Evolutionary conservation across 2,329 filamentous ascomycete genomes (phyloP), one percentile per base, ranked within the genome.

Genomic region (Xylariaceae sp.): DNA sequence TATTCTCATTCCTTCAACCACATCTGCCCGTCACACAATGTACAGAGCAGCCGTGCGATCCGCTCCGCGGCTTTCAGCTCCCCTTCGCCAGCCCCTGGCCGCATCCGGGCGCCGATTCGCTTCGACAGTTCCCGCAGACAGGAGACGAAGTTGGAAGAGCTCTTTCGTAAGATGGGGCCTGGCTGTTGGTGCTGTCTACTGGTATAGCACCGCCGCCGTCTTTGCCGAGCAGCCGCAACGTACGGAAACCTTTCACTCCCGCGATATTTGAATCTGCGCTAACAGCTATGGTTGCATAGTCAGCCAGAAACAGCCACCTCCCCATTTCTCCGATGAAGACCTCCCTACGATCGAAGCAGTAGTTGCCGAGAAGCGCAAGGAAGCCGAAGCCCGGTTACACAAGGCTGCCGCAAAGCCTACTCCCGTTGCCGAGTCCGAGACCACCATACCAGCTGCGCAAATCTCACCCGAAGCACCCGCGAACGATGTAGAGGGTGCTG

Each of bases 191-290:
- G 83, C 86, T 41, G 73, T 97, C 44, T 99, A 97, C 74, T 96
- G 89, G 71, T 99, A 97, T 71, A 95, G 90, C 75, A 96, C 90
- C 7, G 92, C 86, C 63, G 81, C 84, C 47, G 76, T 90, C 18
- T 97, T 97, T 69, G 88, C 90, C 14, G 89, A 96, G 62, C 86
- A 95, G 69, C 81, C 84, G 33, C 71, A 80, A 60, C 79, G 90
- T 95, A 79, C 59, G 86, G 71, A 58, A 55, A 51, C 35, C 50
- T 47, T 19, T 33, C 35, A 9, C 38, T 19, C 10, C 31, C 36
- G 15, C 30, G 18, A 19, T 30, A 7, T 42, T 19, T 17, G n/a
- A 43, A 38, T 43, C 22, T 44, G 45, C 19, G 18, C 52, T 51
- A 19, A 49, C 38, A 11, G 36, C 39, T 47, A 11, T 42, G 38